These are phyloP conservation scores for Cercophora samala DNA, from an alignment of 495 filamentous ascomycete species.

Conservation along the genomic window DNA sequence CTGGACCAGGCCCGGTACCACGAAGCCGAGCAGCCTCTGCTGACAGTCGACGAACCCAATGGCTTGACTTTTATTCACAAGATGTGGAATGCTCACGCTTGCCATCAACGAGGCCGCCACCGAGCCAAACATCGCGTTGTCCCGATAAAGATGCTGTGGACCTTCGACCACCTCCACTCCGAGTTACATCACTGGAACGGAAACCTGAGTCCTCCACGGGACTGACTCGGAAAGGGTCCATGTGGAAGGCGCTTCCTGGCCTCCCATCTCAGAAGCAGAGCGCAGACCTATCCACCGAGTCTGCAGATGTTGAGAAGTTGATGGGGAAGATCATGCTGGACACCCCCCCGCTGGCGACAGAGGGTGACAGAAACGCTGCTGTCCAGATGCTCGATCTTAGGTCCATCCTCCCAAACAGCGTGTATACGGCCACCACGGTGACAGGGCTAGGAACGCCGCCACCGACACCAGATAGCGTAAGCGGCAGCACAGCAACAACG, in stretches of 20 bases:
- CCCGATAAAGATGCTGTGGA: constrained; percentile 1
- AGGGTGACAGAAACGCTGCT: neutral
- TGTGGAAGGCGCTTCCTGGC: constrained; percentile 27
- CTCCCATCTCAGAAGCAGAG: neutral
- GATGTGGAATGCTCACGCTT: neutral
- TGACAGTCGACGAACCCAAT: constrained; percentile 35
- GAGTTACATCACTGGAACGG: constrained; percentile 20
- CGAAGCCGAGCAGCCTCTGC: constrained; percentile 18
- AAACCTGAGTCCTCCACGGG: neutral
- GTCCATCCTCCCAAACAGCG: neutral
- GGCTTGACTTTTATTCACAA: constrained; percentile 31
- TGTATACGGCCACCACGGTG: neutral
- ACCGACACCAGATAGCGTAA: constrained; percentile 22
- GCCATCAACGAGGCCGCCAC: constrained; percentile 4
- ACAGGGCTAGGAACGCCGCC: constrained; percentile 14
- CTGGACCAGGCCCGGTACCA: neutral
- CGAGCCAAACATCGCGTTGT: neutral
- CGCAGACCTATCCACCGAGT: neutral
- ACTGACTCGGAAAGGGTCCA: constrained; percentile 19
- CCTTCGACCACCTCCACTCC: constrained; percentile 24
- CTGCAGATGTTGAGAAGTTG: neutral
- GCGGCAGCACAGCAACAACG: constrained; percentile 6
- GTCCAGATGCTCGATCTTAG: neutral
- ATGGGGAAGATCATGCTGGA: constrained; percentile 8
- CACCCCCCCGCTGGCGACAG: neutral